A percentile compares a stretch with the other conserved stretches of the same genome.
These are phyloP conservation scores for Trifolium subterraneum DNA, from an alignment of 306 rosid species.

Conservation along the genomic window DNA sequence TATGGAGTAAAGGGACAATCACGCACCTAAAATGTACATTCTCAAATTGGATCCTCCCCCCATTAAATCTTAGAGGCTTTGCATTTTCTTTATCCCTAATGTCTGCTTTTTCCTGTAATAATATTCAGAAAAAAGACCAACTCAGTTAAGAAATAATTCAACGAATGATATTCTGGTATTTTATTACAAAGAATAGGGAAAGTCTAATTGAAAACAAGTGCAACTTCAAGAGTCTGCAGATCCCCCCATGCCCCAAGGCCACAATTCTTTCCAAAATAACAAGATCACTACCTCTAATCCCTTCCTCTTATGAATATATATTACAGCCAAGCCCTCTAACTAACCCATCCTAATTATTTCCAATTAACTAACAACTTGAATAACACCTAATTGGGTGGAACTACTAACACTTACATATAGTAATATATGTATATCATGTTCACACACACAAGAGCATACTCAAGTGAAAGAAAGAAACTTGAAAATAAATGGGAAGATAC, in stretches of 20 bases:
- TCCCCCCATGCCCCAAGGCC: background rate
- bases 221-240: background rate
- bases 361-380: background rate
- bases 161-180: background rate
- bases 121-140: slow-evolving; percentile 7
- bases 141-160: background rate
- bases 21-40: slow-evolving; percentile 83
- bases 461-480: slow-evolving; percentile 26
- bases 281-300: background rate
- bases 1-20: slow-evolving; percentile 30
- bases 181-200: slow-evolving; percentile 2
- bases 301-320: background rate
- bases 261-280: background rate
- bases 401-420: background rate
- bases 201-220: background rate
- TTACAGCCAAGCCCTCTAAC: background rate
- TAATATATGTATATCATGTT: slow-evolving; percentile 7
- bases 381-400: background rate
- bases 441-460: slow-evolving; percentile 24
- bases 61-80: slow-evolving; percentile 66
- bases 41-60: slow-evolving; percentile 77
- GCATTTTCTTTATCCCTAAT: slow-evolving; percentile 69
- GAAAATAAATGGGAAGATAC: slow-evolving; percentile 52
- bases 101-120: slow-evolving; percentile 80
- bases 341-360: slow-evolving; percentile 9